Percentiles rank a stretch among this genome's conserved stretches.
phyloP scores from a whole-genome alignment of 768 basidiomycete genomes.

The Paxillus involutus region DNA sequence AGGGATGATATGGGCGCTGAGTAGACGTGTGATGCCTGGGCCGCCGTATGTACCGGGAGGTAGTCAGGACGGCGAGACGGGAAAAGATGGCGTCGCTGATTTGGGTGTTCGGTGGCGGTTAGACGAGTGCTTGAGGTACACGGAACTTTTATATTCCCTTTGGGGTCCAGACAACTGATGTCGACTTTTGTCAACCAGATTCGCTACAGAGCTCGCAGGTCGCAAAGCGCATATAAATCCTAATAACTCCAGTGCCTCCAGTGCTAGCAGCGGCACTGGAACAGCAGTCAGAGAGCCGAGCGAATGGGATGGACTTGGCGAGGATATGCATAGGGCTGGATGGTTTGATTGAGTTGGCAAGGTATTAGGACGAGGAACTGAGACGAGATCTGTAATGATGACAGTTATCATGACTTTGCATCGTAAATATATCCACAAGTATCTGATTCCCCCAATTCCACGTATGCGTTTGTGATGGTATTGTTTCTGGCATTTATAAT shows the following conservation, averaged over 20 bases:
- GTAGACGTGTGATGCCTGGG: conserved; percentile 69
- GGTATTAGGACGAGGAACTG: not conserved
- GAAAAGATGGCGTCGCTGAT: conserved; percentile 38
- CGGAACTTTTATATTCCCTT: not conserved
- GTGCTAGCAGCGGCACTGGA: not conserved
- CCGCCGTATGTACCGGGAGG: conserved; percentile 64
- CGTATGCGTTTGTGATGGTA: too few species aligned
- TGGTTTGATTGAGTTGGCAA: conserved; percentile 2
- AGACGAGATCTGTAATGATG: not conserved
- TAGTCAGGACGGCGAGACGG: conserved; percentile 15
- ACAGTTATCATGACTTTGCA: too few species aligned
- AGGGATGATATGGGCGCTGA: conserved; percentile 84
- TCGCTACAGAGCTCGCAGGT: conserved; percentile 82
- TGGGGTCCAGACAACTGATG: not conserved
- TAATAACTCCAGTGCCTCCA: too few species aligned
- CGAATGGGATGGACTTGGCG: conserved; percentile 62
- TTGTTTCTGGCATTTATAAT: too few species aligned
- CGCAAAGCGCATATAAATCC: too few species aligned
- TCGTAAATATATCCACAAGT: not conserved
- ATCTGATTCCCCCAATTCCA: too few species aligned
- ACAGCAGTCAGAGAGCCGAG: conserved; percentile 16
- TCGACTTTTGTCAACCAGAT: conserved; percentile 41
- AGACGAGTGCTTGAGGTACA: conserved; percentile 79
- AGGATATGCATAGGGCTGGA: conserved; percentile 3
- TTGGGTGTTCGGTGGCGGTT: conserved; percentile 64